phyloP scores from a whole-genome alignment of 768 basidiomycete genomes.

The Calocybe cyanea region DNA sequence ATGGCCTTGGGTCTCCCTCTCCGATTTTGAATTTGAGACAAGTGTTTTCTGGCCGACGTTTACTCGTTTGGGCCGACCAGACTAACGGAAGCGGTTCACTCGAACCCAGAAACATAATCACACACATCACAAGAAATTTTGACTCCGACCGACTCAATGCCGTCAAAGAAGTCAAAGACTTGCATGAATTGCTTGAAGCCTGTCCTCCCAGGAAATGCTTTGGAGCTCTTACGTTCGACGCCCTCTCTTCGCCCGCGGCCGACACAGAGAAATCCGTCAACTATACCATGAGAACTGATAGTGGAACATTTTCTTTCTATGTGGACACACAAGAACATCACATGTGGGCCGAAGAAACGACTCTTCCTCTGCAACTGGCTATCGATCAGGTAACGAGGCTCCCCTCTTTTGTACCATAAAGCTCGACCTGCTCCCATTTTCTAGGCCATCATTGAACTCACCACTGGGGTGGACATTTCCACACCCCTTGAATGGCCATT shows the following conservation, averaged over 20 bases:
- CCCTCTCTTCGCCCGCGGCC: conserved; percentile 30
- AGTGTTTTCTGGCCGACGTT: conserved; percentile 46
- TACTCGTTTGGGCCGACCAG: conserved; percentile 3
- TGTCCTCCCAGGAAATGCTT: conserved; percentile 1
- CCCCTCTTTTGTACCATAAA: neutral
- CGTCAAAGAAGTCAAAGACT: neutral
- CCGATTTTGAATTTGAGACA: conserved; percentile 34
- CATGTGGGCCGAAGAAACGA: conserved; percentile 48
- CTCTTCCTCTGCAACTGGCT: conserved; percentile 59
- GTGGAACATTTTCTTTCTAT: conserved; percentile 37
- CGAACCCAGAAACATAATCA: neutral
- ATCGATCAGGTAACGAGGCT: conserved; percentile 44
- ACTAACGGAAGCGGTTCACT: neutral
- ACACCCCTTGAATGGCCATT: conserved; percentile 59
- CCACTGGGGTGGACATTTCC: conserved; percentile 38
- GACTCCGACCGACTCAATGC: neutral
- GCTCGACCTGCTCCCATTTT: neutral
- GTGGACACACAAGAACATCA: conserved; percentile 52
- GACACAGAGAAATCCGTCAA: conserved; percentile 29
- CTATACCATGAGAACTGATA: conserved; percentile 54
- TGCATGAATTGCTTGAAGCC: neutral
- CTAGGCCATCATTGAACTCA: conserved; percentile 58
- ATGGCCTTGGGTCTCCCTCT: conserved; percentile 29
- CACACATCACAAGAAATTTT: neutral
- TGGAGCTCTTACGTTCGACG: conserved; percentile 37